Evolutionary conservation across 176 grass and related monocot species (phyloP), one percentile per base, ranked within the genome.

Genomic region (Neostapfia colusana): DNA sequence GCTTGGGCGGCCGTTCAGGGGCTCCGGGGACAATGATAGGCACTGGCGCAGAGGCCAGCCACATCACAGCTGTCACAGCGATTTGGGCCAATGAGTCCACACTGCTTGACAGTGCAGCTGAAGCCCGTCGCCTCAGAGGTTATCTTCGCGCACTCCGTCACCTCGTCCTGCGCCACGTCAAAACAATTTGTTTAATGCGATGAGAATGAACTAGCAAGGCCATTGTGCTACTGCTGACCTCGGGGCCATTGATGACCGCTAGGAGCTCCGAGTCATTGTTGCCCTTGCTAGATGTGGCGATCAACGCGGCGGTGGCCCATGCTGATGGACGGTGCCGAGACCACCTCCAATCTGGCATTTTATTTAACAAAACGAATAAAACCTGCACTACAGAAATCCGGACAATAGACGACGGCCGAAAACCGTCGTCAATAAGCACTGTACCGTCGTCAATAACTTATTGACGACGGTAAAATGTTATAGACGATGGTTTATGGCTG

Each of bases 311-410:
- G 20, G 89, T 77, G 10, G 91, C 91, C 95, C 95, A 98, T 0
- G 83, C 77, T 10, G 95, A 95, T 26, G 95, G 79, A 36, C 79
- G 74, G 74, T 92, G 78, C 8, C 68, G 81, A 48, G 93, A 69
- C 95, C 95, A 99, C 78, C 87, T 95, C 65, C 85, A 80, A 84
- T 99, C 91, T 99, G 86, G 36, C 25, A 63, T 26, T 15, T 57
- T 25, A 16, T 2, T 10, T n/a, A 63, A 2, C 14, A 36, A 50
- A 4, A 4, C 1, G 10, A 14, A 31, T 31, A 31, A 31, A 31
- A 31, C 31, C 31, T n/a, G n/a, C n/a, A n/a, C n/a, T n/a, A n/a
- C n/a, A n/a, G n/a, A n/a, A n/a, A n/a, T n/a, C n/a, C n/a, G n/a
- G n/a, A n/a, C n/a, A 51, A 39, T 1, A 38, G 53, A n/a, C n/a